phyloP scores from a whole-genome alignment of 2,329 filamentous ascomycete genomes.

The Diaporthe citrichinensis region DNA sequence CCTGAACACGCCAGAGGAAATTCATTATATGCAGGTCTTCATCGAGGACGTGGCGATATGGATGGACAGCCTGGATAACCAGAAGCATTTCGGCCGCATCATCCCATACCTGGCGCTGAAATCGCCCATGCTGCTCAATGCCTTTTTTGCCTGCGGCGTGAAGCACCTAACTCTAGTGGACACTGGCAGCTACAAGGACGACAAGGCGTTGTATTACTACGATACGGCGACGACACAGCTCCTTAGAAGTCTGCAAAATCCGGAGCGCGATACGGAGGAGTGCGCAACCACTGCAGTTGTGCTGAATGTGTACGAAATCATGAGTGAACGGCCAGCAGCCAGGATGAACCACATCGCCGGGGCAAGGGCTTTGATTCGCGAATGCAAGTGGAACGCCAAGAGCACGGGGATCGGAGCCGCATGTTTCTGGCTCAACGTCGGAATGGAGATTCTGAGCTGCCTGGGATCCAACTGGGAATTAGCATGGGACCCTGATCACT shows the following conservation, averaged over 20 bases:
- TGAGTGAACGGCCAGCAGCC: slow-evolving; percentile 84
- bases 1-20: slow-evolving; percentile 81
- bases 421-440: slow-evolving; percentile 95
- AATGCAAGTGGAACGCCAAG: slow-evolving; percentile 89
- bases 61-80: slow-evolving; percentile 92
- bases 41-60: slow-evolving; percentile 90
- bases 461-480: slow-evolving; percentile 89
- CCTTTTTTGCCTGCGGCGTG: slow-evolving; percentile 89
- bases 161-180: slow-evolving; percentile 83
- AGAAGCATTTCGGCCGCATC: slow-evolving; percentile 87
- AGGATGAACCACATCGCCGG: slow-evolving; percentile 93
- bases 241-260: slow-evolving; percentile 83
- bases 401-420: slow-evolving; percentile 85
- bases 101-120: slow-evolving; percentile 87
- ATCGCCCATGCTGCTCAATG: slow-evolving; percentile 90
- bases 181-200: slow-evolving; percentile 75
- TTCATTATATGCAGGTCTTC: slow-evolving; percentile 92
- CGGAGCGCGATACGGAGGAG: slow-evolving; percentile 84
- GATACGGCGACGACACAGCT: slow-evolving; percentile 86
- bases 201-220: slow-evolving; percentile 87
- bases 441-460: slow-evolving; percentile 91
- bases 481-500: slow-evolving; percentile 90
- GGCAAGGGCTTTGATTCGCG: slow-evolving; percentile 86
- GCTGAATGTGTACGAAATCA: slow-evolving; percentile 92
- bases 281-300: slow-evolving; percentile 91